Base-by-base conservation (phyloP, 2,329 filamentous ascomycete genomes). In the Penicillium sp. region DNA sequence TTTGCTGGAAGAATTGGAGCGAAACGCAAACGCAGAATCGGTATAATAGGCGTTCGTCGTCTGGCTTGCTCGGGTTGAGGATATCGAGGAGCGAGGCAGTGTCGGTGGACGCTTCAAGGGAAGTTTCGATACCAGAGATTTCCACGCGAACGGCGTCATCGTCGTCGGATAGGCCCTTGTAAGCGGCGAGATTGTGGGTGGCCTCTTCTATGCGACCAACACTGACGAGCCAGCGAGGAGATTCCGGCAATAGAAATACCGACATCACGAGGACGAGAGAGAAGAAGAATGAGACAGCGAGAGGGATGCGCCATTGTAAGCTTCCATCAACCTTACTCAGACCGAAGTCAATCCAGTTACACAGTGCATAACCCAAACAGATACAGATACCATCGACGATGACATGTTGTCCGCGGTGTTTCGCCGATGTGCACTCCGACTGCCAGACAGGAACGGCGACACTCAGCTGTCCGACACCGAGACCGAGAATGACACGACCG, bases 51-150 rank as follows among this genome's bases (percentile, higher is more conserved):
- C 56, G 56, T 24, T 59, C 57, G 0, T 80, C 74, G 28, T 78
- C 74, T n/a, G 44, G 42, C 50, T 71, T 73, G 69, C 76, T 78
- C 50, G 74, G 42, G 46, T 42, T 79, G 66, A 82, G 81, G 24
- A 81, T 71, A 52, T 82, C 80, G 4, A 62, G 59, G 61, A 81
- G 80, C 72, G 63, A 76, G 23, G 50, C 71, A 31, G 70, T 69
- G 65, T 74, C 38, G 10, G 44, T 45, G 1, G 50, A 70, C 44
- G 75, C 72, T 43, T 75, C 60, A 1, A 77, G 73, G 1, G 74
- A 75, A 47, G 75, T 73, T 54, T 78, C 76, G 63, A 79, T 75
- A 10, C 73, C 72, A 6, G 66, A 54, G 54, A 76, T 77, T 52
- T 78, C 75, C 28, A 66, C 56, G 5, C 66, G 61, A 20, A 79